Percentiles rank a stretch among this genome's conserved stretches.
Conservation (phyloP, 768 basidiomycete genomes). For the Boletus rufocinnamomeus region DNA sequence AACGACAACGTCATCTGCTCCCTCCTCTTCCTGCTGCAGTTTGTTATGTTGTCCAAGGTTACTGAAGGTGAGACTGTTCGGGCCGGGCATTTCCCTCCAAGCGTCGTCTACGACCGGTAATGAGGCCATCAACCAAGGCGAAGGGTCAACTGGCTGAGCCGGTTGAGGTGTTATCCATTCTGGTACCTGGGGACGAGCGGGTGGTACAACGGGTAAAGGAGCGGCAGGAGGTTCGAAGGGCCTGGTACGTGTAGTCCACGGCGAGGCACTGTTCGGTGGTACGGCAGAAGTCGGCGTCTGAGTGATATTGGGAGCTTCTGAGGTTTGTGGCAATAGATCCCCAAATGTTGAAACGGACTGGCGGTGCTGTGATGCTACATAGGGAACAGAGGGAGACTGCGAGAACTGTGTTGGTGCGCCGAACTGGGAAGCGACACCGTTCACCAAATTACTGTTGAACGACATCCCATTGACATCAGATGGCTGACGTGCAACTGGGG, state of each 20-base stretch:
- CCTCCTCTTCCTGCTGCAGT: slow-evolving; percentile 41
- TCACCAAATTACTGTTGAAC: slow-evolving; percentile 20
- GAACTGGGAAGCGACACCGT: slow-evolving; percentile 28
- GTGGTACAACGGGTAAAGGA: slow-evolving; percentile 24
- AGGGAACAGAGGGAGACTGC: slow-evolving; percentile 26
- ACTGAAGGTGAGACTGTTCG: slow-evolving; percentile 55
- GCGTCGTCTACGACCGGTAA: slow-evolving; percentile 47
- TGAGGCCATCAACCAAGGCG: slow-evolving; percentile 57
- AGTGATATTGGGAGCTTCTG: slow-evolving; percentile 18
- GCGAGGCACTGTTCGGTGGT: slow-evolving; percentile 24
- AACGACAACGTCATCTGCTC: slow-evolving; percentile 18
- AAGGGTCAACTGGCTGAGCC: slow-evolving; percentile 40
- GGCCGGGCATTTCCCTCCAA: slow-evolving; percentile 46
- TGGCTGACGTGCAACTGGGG: slow-evolving; percentile 25
- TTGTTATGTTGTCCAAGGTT: slow-evolving; percentile 63
- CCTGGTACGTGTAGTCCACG: slow-evolving; percentile 25
- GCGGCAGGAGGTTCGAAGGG: slow-evolving; percentile 23
- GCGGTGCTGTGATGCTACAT: slow-evolving; percentile 19
- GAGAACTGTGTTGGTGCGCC: slow-evolving; percentile 19
- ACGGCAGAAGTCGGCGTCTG: slow-evolving; percentile 27
- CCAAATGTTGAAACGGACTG: slow-evolving; percentile 26
- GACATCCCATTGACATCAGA: slow-evolving; percentile 28
- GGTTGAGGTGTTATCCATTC: slow-evolving; percentile 41
- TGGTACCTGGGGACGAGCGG: slow-evolving; percentile 28
- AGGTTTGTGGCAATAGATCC: slow-evolving; percentile 22